A percentile compares a stretch with the other conserved stretches of the same genome.
Evolutionary conservation across 129 eudicot species (phyloP).

Genomic region (Logfia minima): DNA sequence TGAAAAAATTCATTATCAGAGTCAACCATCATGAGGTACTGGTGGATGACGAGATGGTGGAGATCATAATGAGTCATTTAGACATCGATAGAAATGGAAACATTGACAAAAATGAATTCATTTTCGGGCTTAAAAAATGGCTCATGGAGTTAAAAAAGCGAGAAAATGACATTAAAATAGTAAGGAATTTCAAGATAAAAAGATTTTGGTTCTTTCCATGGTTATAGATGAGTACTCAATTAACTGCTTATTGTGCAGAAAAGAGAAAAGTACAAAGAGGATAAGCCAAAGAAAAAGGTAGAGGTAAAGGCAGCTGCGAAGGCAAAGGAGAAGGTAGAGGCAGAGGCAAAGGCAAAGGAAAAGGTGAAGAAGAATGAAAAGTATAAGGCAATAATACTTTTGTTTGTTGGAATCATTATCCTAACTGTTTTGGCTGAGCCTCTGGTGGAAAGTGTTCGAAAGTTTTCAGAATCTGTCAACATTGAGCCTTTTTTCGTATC

Average conservation of each 20-base stretch:
- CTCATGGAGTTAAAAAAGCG: constrained; percentile 26
- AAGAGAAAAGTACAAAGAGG: constrained; percentile 16
- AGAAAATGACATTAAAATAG: constrained; percentile 24
- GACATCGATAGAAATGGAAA: constrained; percentile 47
- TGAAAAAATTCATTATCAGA: constrained; percentile 40
- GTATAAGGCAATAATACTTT: constrained; percentile 42
- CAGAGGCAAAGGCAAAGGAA: constrained; percentile 39
- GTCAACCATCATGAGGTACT: constrained; percentile 35
- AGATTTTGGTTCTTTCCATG: not conserved
- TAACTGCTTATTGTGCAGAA: not conserved
- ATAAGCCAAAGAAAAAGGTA: not conserved
- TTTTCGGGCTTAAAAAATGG: constrained; percentile 43
- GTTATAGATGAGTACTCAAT: not conserved
- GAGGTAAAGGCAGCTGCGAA: constrained; percentile 33
- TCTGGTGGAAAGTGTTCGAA: constrained; percentile 52
- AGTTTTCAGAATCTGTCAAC: constrained; percentile 44
- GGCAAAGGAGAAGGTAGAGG: constrained; percentile 18
- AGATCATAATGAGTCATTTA: constrained; percentile 52
- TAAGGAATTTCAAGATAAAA: constrained; percentile 27
- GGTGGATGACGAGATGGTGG: constrained; percentile 42
- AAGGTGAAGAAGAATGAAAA: constrained; percentile 31
- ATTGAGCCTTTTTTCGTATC: constrained; percentile 58
- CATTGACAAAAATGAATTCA: constrained; percentile 52
- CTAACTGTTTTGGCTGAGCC: constrained; percentile 63
- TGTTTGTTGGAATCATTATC: constrained; percentile 45